These are phyloP conservation scores for Sporobolomyces phaffii DNA, from an alignment of 768 basidiomycete species.

Conservation along the genomic window DNA sequence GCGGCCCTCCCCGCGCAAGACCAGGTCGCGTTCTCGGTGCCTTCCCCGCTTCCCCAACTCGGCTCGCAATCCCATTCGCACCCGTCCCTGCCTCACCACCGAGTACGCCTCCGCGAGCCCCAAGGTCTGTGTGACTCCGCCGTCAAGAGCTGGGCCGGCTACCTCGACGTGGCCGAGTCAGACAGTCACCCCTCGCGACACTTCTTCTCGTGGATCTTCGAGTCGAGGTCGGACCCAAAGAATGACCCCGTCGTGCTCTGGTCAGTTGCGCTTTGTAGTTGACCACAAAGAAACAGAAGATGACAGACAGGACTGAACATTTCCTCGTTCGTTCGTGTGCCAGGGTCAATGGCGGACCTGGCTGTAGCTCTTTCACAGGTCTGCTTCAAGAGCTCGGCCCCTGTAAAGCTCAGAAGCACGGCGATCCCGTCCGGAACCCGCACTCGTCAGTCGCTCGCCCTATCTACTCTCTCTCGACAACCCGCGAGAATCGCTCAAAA, in stretches of 20 bases:
- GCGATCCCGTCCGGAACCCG: slow-evolving; percentile 29
- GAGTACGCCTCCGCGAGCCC: slow-evolving; percentile 6
- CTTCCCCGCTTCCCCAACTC: neutral
- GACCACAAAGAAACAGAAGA: neutral
- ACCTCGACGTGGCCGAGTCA: slow-evolving; percentile 34
- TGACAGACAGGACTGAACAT: no score
- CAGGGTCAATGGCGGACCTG: slow-evolving; percentile 33
- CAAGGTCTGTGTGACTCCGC: slow-evolving; percentile 25
- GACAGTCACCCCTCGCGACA: slow-evolving; percentile 21
- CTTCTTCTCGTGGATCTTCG: slow-evolving; percentile 30
- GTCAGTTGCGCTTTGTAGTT: neutral
- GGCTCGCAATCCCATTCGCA: neutral
- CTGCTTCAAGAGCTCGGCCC: slow-evolving; percentile 39
- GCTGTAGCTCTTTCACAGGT: slow-evolving; percentile 35
- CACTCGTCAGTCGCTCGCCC: slow-evolving; percentile 21
- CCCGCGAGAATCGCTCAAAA: no score
- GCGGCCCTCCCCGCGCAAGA: neutral
- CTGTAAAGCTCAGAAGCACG: slow-evolving; percentile 19
- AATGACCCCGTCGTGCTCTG: slow-evolving; percentile 39
- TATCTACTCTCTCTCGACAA: neutral
- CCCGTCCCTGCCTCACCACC: slow-evolving; percentile 5
- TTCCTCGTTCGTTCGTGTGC: slow-evolving; percentile 2
- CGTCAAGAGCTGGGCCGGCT: slow-evolving; percentile 37
- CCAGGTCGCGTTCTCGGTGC: neutral
- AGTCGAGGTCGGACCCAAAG: slow-evolving; percentile 23